These are phyloP conservation scores for Mycosarcoma mackinlayi DNA, from an alignment of 1,284 basidiomycete genomes.

Conservation along the genomic window DNA sequence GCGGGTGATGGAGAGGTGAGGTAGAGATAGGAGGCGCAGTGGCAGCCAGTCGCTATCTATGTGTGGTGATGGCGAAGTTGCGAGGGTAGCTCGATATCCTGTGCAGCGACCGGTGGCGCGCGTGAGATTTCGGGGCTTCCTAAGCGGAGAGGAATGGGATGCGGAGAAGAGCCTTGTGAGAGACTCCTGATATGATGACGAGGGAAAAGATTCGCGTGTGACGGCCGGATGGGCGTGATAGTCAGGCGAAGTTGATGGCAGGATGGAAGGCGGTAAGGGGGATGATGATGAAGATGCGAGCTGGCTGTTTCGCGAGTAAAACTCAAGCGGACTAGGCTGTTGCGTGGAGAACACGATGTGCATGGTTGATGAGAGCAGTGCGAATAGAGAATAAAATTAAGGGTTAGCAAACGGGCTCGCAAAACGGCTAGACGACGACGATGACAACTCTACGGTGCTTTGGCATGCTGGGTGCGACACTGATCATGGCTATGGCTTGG, in stretches of 20 bases:
- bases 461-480: slow-evolving; percentile 1
- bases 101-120: slow-evolving; percentile 57
- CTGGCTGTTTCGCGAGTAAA: slow-evolving; percentile 64
- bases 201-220: slow-evolving; percentile 1
- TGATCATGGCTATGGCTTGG: slow-evolving; percentile 7
- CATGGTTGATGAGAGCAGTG: not conserved
- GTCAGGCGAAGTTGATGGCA: slow-evolving; percentile 1
- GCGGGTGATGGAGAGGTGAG: not conserved
- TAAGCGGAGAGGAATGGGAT: not conserved
- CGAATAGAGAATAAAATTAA: not conserved
- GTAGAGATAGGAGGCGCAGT: slow-evolving; percentile 10
- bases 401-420: slow-evolving; percentile 12
- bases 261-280: slow-evolving; percentile 26
- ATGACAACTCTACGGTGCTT: not conserved
- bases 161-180: not conserved
- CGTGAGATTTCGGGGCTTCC: slow-evolving; percentile 20
- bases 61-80: not conserved
- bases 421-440: not conserved
- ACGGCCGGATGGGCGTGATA: not conserved
- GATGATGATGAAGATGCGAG: slow-evolving; percentile 30
- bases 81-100: slow-evolving; percentile 1
- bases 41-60: slow-evolving; percentile 18
- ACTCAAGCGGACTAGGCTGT: slow-evolving; percentile 65
- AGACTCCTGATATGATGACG: too few relatives aligned
- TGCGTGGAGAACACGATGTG: slow-evolving; percentile 8